Evolutionary conservation across 805 yeast genomes (phyloP), one percentile per base, ranked within the genome.

Genomic region (Metschnikowia colocasiae): DNA sequence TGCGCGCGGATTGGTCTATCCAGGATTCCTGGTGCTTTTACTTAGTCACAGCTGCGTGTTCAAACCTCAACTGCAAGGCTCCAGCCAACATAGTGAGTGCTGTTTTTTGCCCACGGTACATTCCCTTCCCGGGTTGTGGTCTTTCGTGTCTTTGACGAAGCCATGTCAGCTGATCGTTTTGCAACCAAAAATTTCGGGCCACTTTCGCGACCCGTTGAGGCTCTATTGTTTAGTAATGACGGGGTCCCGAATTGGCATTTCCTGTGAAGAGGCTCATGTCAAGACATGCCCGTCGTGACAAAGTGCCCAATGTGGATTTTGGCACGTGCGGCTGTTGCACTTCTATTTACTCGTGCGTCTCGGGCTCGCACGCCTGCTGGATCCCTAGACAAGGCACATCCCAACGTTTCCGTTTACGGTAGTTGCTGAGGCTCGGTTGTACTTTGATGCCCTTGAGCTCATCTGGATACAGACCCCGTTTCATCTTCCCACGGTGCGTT

Each of bases 121-220:
- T n/a, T n/a, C n/a, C n/a, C n/a, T 23, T 23, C 25, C 25, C 7
- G 25, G 25, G 25, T 7, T 23, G 27, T 25, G 27, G 27, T 10
- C 27, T 25, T 25, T 25, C 10, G 7, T 25, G 10, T 8, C 27
- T 8, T 8, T 13, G 1, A 13, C 32, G 8, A 35, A 13, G 38
- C 36, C 15, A 20, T 27, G 42, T 29, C 26, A 16, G 42, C 33
- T 26, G 42, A 39, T 36, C 29, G 15, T 39, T 39, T 39, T 39
- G 42, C 42, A 39, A 39, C 42, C 42, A 39, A 29, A 19, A 4
- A 12, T n/a, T 29, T 29, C 32, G 6, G 25, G 34, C n/a, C 4
- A 26, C 32, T 39, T 39, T 39, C 34, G 33, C 42, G 34, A 23
- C 19, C 42, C n/a, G 6, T 18, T 3, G 33, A 9, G 2, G 9